Percentiles rank a stretch among this genome's conserved stretches.
Conservation (phyloP, 2,329 filamentous ascomycete species). For the Dactylellina parvicollis region DNA sequence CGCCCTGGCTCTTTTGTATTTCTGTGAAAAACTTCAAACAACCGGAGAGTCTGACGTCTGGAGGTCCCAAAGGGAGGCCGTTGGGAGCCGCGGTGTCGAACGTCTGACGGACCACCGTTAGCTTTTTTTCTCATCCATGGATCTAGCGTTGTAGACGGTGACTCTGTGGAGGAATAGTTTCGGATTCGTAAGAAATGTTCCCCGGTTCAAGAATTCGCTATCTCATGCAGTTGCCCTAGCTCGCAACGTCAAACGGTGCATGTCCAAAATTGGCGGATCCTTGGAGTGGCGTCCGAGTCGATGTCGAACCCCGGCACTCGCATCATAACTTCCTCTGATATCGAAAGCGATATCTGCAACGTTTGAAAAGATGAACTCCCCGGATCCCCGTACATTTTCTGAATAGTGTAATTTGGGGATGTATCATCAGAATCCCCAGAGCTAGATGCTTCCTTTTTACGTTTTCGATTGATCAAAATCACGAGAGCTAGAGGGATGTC, state of each 20-base stretch:
- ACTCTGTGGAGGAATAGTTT: conserved; percentile 24
- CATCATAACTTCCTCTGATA: conserved; percentile 36
- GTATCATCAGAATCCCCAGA: too few species aligned
- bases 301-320: conserved; percentile 38
- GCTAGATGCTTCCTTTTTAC: too few species aligned
- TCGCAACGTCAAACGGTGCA: conserved; percentile 43
- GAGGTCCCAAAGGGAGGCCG: too few species aligned
- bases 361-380: conserved; percentile 27
- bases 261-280: conserved; percentile 39
- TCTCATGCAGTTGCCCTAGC: conserved; percentile 25
- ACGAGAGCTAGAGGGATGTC: background rate
- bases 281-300: conserved; percentile 33
- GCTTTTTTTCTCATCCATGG: too few species aligned
- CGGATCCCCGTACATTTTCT: conserved; percentile 26
- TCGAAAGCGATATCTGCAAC: conserved; percentile 36
- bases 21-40: background rate
- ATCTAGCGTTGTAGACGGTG: background rate
- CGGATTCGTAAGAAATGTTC: conserved; percentile 47
- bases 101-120: too few species aligned
- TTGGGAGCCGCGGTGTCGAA: too few species aligned
- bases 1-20: background rate
- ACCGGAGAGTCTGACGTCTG: too few species aligned
- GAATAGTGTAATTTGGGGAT: conserved; percentile 24
- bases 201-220: conserved; percentile 21
- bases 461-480: conserved; percentile 36